Evolutionary conservation across 2,329 filamentous ascomycete species (phyloP).

Genomic region (Neofusicoccum laricinum): DNA sequence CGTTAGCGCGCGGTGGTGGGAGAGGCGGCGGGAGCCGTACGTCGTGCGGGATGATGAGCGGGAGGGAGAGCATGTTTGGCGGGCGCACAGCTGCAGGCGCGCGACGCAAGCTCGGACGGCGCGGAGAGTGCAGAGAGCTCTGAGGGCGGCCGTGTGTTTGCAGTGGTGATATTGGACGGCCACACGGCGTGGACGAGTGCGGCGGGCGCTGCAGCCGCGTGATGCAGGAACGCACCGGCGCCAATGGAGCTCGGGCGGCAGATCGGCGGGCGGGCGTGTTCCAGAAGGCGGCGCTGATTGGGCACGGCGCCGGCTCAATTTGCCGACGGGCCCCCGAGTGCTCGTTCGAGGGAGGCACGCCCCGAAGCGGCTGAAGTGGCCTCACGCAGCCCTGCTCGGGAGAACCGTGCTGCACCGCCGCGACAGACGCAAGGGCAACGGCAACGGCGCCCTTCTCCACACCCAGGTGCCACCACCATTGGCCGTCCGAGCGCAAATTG

Average conservation of each 20-base stretch:
- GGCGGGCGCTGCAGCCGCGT: neutral
- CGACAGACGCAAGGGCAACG: conserved; percentile 1
- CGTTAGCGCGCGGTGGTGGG: conserved; percentile 12
- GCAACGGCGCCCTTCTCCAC: conserved; percentile 4
- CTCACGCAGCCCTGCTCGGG: neutral
- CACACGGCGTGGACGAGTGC: too few species aligned
- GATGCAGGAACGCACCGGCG: conserved; percentile 2
- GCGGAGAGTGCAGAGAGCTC: neutral
- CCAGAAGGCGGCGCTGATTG: conserved; percentile 4
- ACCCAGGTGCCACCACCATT: neutral
- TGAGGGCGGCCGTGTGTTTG: neutral
- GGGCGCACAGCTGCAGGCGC: neutral
- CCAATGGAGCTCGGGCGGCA: conserved; percentile 3
- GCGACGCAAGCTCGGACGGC: neutral
- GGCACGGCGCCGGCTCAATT: neutral
- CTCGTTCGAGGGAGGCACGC: neutral
- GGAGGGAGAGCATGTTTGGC: conserved; percentile 26
- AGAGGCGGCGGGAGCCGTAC: conserved; percentile 19
- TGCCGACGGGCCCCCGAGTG: neutral
- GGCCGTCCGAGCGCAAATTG: neutral
- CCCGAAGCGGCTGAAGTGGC: neutral
- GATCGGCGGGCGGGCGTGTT: neutral
- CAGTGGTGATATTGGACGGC: neutral
- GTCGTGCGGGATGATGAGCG: conserved; percentile 26
- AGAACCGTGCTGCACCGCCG: neutral